phyloP scores from a whole-genome alignment of 805 yeast genomes.

The Soucietia sequanensis region DNA sequence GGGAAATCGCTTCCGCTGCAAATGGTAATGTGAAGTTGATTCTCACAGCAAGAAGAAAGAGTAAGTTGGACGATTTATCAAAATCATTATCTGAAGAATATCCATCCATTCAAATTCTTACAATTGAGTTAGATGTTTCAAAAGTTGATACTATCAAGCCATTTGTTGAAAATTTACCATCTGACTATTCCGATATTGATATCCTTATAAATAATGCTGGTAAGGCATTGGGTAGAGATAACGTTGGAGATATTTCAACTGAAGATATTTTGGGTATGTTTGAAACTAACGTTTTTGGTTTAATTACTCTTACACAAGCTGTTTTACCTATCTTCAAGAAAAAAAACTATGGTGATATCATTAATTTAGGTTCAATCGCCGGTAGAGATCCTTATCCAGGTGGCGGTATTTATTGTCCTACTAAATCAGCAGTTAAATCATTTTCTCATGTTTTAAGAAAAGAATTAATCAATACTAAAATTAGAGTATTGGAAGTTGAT shows the following conservation, averaged over 20 bases:
- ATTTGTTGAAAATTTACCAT: constrained; percentile 55
- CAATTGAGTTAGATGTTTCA: constrained; percentile 49
- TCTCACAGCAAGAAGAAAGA: constrained; percentile 76
- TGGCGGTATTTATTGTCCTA: constrained; percentile 75
- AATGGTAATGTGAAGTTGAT: constrained; percentile 69
- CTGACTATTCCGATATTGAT: constrained; percentile 62
- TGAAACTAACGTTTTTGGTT: constrained; percentile 83
- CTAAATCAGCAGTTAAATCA: constrained; percentile 70
- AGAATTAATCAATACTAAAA: constrained; percentile 67
- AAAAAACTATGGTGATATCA: constrained; percentile 70
- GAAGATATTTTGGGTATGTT: constrained; percentile 73
- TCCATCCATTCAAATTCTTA: constrained; percentile 56
- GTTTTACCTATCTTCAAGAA: constrained; percentile 68
- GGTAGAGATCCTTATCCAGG: constrained; percentile 80
- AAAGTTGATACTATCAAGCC: constrained; percentile 41
- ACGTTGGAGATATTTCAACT: constrained; percentile 65
- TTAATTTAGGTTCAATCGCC: constrained; percentile 74
- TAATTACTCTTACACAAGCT: constrained; percentile 80
- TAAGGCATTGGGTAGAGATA: constrained; percentile 75
- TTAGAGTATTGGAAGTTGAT: constrained; percentile 70
- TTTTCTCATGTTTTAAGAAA: constrained; percentile 72
- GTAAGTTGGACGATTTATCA: constrained; percentile 52
- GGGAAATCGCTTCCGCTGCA: constrained; percentile 76
- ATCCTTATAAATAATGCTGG: constrained; percentile 74
- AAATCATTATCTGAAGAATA: constrained; percentile 45